Percentiles rank a stretch among this genome's conserved stretches.
Evolutionary conservation across 768 basidiomycete species (phyloP).

Genomic region (Phaeolepiota aurea): DNA sequence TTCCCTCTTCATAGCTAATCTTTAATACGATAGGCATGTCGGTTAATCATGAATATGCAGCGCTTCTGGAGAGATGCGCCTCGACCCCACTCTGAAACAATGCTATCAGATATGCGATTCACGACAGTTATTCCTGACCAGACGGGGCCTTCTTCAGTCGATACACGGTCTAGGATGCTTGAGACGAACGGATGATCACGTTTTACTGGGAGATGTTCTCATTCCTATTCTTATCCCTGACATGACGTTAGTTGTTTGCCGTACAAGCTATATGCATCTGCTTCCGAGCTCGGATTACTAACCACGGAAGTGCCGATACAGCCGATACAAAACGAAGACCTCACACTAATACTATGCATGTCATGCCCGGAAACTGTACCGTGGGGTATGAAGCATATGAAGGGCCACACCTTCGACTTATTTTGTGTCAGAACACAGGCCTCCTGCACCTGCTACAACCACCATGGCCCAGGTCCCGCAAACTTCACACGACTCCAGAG

Average conservation of each 20-base stretch:
- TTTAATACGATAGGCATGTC: background rate
- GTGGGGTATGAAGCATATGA: background rate
- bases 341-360: background rate
- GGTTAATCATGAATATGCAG: background rate
- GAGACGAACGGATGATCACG: too few species aligned
- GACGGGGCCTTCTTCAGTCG: too few species aligned
- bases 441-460: background rate
- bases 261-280: too few species aligned
- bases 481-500: background rate
- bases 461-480: background rate
- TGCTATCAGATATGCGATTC: too few species aligned
- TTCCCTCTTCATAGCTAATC: background rate
- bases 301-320: background rate
- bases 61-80: background rate
- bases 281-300: background rate
- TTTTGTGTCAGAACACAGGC: background rate
- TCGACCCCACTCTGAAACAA: background rate
- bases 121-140: too few species aligned
- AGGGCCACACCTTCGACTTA: background rate
- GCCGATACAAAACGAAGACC: background rate
- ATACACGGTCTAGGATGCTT: too few species aligned
- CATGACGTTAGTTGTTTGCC: too few species aligned
- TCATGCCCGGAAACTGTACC: background rate
- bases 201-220: too few species aligned
- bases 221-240: too few species aligned